Evolutionary conservation across 257 asterid genomes (phyloP).

Genomic region (Solanum chilense): DNA sequence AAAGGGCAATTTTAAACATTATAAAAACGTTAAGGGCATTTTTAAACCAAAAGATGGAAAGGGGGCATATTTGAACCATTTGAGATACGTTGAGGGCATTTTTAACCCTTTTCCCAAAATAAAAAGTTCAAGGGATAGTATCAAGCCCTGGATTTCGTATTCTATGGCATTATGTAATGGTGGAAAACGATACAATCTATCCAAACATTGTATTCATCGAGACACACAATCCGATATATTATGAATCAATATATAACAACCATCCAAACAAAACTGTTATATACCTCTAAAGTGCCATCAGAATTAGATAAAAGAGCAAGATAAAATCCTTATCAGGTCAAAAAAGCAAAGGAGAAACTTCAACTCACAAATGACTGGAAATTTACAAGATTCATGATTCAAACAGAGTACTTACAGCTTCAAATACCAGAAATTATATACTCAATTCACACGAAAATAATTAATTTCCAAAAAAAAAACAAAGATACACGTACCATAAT

Average conservation of each 20-base stretch:
- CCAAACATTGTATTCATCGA: background rate
- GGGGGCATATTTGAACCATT: no score
- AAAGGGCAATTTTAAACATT: no score
- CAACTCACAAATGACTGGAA: background rate
- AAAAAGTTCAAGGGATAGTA: background rate
- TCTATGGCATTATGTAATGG: background rate
- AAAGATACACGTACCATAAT: background rate
- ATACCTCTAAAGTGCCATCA: background rate
- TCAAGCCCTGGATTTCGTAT: background rate
- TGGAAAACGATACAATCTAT: background rate
- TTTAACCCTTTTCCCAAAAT: no score
- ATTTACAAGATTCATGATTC: background rate
- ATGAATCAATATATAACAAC: background rate
- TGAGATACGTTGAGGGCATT: no score
- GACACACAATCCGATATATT: background rate
- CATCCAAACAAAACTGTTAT: background rate
- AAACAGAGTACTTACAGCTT: background rate
- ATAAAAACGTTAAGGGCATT: no score
- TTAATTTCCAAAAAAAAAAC: background rate
- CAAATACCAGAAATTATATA: background rate
- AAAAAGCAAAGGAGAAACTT: background rate
- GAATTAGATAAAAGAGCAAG: no score
- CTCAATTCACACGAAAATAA: background rate
- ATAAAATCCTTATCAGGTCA: background rate
- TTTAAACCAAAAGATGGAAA: no score